Evolutionary conservation across 2,329 filamentous ascomycete species (phyloP), one percentile per base, ranked within the genome.

Genomic region (Aureobasidium sp.): DNA sequence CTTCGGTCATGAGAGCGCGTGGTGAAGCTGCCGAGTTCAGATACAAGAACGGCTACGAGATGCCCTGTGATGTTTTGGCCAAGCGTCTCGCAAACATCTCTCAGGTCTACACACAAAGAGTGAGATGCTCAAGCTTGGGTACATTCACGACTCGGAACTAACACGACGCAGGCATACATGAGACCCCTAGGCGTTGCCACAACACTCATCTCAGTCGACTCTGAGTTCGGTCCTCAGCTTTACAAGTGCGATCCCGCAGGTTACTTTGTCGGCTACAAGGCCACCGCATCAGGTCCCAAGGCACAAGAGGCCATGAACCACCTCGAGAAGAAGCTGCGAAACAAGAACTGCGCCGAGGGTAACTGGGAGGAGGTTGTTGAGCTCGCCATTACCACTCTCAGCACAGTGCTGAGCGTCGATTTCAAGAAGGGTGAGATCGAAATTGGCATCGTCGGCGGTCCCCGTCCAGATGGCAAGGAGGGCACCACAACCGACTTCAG

Each of bases 391-490:
- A 90, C 91, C 48, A 93, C 94, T 7, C 80, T 99, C 75, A 96
- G 92, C 84, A 96, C 90, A 39, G 92, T 99, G 64, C 83, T 99
- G 66, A 97, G 93, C 77, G 96, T 97, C 76, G 94, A 99, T 76
- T 99, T 99, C 82, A 99, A 99, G 85, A 97, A 97, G 83, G 89
- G 89, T 69, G 94, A 99, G 81, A 87, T 99, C 75, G 94, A 99
- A 80, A 90, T 99, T 77, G 94, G 94, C 66, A 92, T 99, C 72
- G 94, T 97, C 60, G 94, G 94, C 67, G 93, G 91, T 34, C 92
- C 93, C 62, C 84, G 85, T 70, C 78, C 81, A 63, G 90, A 96
- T 72, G 93, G 92, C 67, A 83, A 89, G 77, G 89, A 95, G 74
- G 91, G 90, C 66, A 89, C 87, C 65, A 84, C 90, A 70, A 77